Base-by-base conservation (phyloP, 352 stramenopile species). In the Globisporangium perplexum region DNA sequence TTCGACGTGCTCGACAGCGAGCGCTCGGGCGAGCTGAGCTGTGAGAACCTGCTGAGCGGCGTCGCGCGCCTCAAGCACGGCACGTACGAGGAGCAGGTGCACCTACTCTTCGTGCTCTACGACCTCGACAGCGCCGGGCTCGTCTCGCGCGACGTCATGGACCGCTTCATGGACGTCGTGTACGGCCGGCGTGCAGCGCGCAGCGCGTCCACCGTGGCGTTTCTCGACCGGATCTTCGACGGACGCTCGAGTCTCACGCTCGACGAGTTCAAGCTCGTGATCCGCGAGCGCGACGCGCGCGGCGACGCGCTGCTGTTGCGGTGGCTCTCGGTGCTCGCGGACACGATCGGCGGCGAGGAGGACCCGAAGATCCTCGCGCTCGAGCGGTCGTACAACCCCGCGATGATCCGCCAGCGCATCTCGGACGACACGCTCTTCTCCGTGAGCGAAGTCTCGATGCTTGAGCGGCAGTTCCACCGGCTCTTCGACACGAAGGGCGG, bases 141-240 rank as follows among this genome's bases (percentile, higher is more conserved):
- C 26, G 63, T 95, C n/a, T 63, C 80, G 39, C 68, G 79, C 18
- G 84, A 90, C 35, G 63, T 86, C 24, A 61, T 95, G 35, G 72
- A 88, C 30, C 71, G 76, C 12, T 95, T 95, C 60, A 88, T 92
- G 75, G 80, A 91, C 56, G 82, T 95, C 44, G 77, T 95, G 17
- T 95, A 93, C 49, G 84, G 84, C 23, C 72, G 77, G 15, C 71
- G 65, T 35, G 59, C 70, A 2, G 74, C 82, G 0, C 67, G 80
- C 5, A 58, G 59, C 47, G 23, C n/a, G 8, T 54, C 65, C 0
- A 88, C 78, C 1, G 67, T 88, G 1, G 53, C 46, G 23, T 83
- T 90, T 36, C 51, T 95, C 31, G 66, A 89, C 54, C 59, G 51
- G 24, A 59, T 93, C 6, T 93, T 93, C 41, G 67, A 71, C 12